Base-by-base conservation (phyloP, 345 rosid genomes). In the Kernera saxatilis region DNA sequence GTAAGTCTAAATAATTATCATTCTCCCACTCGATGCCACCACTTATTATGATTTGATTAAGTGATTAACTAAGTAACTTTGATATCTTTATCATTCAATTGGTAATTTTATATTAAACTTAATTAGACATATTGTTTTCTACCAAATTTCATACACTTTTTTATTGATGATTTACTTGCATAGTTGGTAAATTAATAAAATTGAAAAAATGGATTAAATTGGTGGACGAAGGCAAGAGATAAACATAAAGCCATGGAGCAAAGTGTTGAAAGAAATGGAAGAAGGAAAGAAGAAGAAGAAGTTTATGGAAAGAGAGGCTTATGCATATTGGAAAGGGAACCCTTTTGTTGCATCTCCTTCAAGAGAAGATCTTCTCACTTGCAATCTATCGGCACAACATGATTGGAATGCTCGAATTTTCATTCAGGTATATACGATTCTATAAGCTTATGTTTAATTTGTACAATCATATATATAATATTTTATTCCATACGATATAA, bases 281-380 rank as follows among this genome's bases (percentile, higher is more conserved):
- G 76, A 79, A 73, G 91, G 85, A 35, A 86, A 82, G 33, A 73
- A 64, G 62, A 64, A 59, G 73, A 80, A 6, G 15, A 83, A 63
- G 25, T 92, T 95, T 95, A 56, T 66, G 45, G 84, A 90, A 0
- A 85, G 93, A 64, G 83, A 83, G 29, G 87, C 92, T 17, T 82
- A 86, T 43, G 98, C 98, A 2, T 89, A 86, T 54, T 92, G 98
- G 98, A 92, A 85, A 43, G 98, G 98, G 7, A 92, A 92, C 57
- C 94, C 94, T 37, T 67, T 71, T 36, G 92, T 88, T 8, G 77
- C 80, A 7, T 77, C 79, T 10, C 69, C 65, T 22, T 80, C 73
- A 3, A 84, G 98, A 61, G 63, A 35, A 50, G 86, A 92, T 61
- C 91, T 90, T 30, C 85, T 90, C 56, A 85, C 59, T 9, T 92